Base-by-base conservation (phyloP, 2,329 filamentous ascomycete genomes). In the Sordariomycetes sp. region DNA sequence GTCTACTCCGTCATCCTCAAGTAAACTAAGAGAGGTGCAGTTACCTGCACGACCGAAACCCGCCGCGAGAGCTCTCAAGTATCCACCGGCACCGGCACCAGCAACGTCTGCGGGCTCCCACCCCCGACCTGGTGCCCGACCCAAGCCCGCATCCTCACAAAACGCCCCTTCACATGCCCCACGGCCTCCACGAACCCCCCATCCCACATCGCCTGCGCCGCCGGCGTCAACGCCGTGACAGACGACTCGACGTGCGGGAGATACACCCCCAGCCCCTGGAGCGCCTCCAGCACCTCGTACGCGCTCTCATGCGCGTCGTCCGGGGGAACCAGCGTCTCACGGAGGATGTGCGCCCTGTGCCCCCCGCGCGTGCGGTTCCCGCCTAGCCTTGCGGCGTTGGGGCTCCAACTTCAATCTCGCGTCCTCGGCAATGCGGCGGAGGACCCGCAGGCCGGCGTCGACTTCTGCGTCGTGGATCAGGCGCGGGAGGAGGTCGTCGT, bases 121-220 rank as follows among this genome's bases (percentile, higher is more conserved):
- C 10, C 45, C 17, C n/a, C n/a, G 5, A 50, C n/a, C 45, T 50
- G 45, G 4, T 50, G 45, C n/a, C n/a, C 45, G 22, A 63, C 63
- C 68, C 68, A 70, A 3, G 62, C 64, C 59, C 68, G 62, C 62
- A 68, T 67, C 25, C 67, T 12, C 52, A 36, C 20, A 69, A 54
- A 6, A 59, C 58, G 7, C 24, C 36, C 55, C 56, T 62, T 61
- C 8, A 62, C 63, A 57, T 61, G 63, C 2, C 20, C 35, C 1
- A 68, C 64, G 0, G 64, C 65, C 7, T 64, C 62, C 4, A 62
- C 59, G 58, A 71, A 71, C n/a, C 64, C 63, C 22, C 58, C 58
- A 58, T 72, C 69, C 69, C 68, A 71, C 10, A 66, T 57, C 10
- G 69, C 68, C 60, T 67, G 63, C 45, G 65, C 65, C 1, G 70